phyloP scores from a whole-genome alignment of 768 basidiomycete genomes.

The Megacollybia marginata region DNA sequence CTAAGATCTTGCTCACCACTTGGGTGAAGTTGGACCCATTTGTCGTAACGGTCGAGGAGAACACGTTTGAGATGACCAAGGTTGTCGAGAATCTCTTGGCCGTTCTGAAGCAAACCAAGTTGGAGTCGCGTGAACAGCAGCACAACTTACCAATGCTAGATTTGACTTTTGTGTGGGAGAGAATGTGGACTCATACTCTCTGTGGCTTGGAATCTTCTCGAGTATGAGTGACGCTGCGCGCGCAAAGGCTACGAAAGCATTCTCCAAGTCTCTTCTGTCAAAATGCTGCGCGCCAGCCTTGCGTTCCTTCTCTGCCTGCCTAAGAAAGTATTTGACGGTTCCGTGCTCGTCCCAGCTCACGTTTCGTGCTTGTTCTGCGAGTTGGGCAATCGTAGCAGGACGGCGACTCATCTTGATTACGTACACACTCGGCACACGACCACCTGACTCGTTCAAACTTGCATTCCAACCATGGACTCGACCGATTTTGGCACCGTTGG shows the following conservation, averaged over 20 bases:
- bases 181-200: conserved; percentile 52
- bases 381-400: conserved; percentile 38
- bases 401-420: conserved; percentile 8
- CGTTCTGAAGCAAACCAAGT: conserved; percentile 41
- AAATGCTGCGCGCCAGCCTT: conserved; percentile 27
- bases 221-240: conserved; percentile 51
- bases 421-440: neutral
- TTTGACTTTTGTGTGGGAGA: conserved; percentile 55
- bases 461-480: neutral
- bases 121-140: neutral
- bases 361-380: conserved; percentile 34
- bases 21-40: conserved; percentile 43
- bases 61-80: conserved; percentile 58
- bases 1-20: conserved; percentile 22
- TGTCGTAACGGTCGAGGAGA: conserved; percentile 57
- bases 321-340: conserved; percentile 42
- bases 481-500: conserved; percentile 40
- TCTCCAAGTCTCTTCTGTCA: conserved; percentile 36
- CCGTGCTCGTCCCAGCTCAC: conserved; percentile 34
- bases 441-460: neutral
- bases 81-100: conserved; percentile 63
- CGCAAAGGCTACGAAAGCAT: conserved; percentile 46
- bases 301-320: conserved; percentile 37
- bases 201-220: conserved; percentile 70
- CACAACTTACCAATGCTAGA: conserved; percentile 55